phyloP scores from a whole-genome alignment of 2,329 filamentous ascomycete species.

The Helotiales sp. region DNA sequence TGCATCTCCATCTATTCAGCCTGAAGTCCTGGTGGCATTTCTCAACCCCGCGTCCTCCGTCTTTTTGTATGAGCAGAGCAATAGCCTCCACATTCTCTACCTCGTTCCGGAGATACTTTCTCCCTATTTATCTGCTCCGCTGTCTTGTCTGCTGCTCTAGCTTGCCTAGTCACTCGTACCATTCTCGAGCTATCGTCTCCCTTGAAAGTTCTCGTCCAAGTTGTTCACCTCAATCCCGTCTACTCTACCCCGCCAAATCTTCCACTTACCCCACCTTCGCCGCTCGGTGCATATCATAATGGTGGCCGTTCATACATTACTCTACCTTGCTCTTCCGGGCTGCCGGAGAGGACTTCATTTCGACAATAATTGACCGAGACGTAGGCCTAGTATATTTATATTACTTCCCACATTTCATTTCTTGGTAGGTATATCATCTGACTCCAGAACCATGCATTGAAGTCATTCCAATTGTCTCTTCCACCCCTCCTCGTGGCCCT shows the following conservation, averaged over 20 bases:
- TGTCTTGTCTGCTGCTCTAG: not conserved
- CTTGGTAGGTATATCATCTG: conserved; percentile 11
- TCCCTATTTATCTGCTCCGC: not conserved
- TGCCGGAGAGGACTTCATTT: conserved; percentile 8
- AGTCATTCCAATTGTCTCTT: conserved; percentile 13
- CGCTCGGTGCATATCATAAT: conserved; percentile 8
- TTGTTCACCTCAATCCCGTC: not conserved
- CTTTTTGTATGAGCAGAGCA: not conserved
- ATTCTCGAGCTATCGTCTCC: too few species aligned
- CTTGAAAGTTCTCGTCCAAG: not conserved
- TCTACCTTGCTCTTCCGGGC: conserved; percentile 5
- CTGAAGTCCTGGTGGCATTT: not conserved
- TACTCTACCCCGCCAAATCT: not conserved
- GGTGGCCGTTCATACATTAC: not conserved
- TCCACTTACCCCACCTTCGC: not conserved
- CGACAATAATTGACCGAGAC: conserved; percentile 9
- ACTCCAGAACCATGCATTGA: conserved; percentile 15
- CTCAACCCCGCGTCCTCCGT: not conserved
- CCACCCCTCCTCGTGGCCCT: conserved; percentile 4
- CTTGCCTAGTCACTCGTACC: not conserved
- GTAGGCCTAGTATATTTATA: conserved; percentile 20
- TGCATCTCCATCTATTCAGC: not conserved
- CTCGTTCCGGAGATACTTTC: not conserved
- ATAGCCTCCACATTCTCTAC: not conserved
- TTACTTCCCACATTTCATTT: not conserved